Evolutionary conservation across 2,329 filamentous ascomycete species (phyloP).

Genomic region (Ascochyta clinopodiicola): DNA sequence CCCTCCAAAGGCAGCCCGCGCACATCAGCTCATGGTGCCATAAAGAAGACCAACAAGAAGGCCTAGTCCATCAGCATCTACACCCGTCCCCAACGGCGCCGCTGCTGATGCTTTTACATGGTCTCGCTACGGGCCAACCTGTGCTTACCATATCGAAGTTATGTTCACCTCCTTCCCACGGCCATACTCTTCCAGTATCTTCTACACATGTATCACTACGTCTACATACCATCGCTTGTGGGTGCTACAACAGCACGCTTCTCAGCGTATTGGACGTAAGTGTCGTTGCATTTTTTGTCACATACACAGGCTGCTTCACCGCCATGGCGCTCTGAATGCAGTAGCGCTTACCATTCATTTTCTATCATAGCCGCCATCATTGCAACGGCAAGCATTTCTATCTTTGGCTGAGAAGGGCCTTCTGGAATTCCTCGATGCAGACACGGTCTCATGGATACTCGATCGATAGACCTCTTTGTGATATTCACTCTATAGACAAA

Average conservation of each 20-base stretch:
- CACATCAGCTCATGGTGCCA: slow-evolving; percentile 31
- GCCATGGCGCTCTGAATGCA: not conserved
- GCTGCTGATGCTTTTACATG: not conserved
- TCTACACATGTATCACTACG: slow-evolving; percentile 1
- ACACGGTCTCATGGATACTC: not conserved
- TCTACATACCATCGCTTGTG: not conserved
- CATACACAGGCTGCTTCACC: not conserved
- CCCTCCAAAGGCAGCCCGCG: slow-evolving; percentile 1
- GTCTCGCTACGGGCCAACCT: not conserved
- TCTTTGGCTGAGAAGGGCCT: not conserved
- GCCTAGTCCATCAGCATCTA: not conserved
- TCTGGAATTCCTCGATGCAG: not conserved
- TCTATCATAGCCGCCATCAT: not conserved
- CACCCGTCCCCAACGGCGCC: not conserved
- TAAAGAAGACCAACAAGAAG: slow-evolving; percentile 32
- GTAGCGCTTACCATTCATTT: not conserved
- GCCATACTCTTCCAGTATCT: not conserved
- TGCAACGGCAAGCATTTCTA: not conserved
- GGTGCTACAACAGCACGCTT: slow-evolving; percentile 3
- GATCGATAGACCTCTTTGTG: not conserved
- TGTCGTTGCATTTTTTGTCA: not conserved
- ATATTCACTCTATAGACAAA: not conserved
- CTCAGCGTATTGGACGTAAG: slow-evolving; percentile 5
- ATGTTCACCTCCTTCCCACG: not conserved
- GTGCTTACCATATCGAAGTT: not conserved